Evolutionary conservation across 1,284 basidiomycete species (phyloP), one percentile per base, ranked within the genome.

Genomic region (Boletellus deceptivus): DNA sequence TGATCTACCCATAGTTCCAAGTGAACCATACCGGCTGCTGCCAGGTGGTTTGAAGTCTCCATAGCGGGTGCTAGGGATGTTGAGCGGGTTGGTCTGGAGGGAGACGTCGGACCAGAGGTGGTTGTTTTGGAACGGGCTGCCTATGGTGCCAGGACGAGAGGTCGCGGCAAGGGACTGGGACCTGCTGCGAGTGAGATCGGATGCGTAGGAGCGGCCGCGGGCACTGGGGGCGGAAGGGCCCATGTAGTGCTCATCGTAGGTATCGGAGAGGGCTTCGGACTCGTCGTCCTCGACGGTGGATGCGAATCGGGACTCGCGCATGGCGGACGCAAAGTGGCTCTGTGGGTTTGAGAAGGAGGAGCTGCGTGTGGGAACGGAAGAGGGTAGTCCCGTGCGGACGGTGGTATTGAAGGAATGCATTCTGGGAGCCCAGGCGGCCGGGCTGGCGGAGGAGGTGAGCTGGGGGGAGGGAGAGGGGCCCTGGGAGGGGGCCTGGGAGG

Each of bases 281-380:
- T 88, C 85, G 68, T 88, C 85, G 59, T 88, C 86, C 67, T 88
- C 86, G 63, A 86, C 80, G 3, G 83, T 84, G 46, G 82, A 84
- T 9, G 78, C 72, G 61, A 86, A 82, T 6, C 82, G 75, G 34
- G 75, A 72, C 47, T 83, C 84, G 51, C 84, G 80, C 76, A 87
- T 82, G 34, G 78, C 74, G 37, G 80, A 80, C 24, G 76, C 70
- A 62, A 86, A 83, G 47, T 77, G 75, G 52, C 70, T 64, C 55
- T 80, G 77, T 39, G 74, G 70, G 56, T 76, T 75, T 37, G 83
- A 84, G 67, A 86, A 86, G 42, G 84, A 87, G 42, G 84, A 80
- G 59, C 78, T 83, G 50, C 83, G 76, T 56, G 79, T 79, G 54
- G 82, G 77, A 56, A 82, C 71, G 51, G 78, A 70, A 44, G 68